Percentiles rank a stretch among this genome's conserved stretches.
Evolutionary conservation across 805 yeast genomes (phyloP).

Genomic region (Priceomyces castillae): DNA sequence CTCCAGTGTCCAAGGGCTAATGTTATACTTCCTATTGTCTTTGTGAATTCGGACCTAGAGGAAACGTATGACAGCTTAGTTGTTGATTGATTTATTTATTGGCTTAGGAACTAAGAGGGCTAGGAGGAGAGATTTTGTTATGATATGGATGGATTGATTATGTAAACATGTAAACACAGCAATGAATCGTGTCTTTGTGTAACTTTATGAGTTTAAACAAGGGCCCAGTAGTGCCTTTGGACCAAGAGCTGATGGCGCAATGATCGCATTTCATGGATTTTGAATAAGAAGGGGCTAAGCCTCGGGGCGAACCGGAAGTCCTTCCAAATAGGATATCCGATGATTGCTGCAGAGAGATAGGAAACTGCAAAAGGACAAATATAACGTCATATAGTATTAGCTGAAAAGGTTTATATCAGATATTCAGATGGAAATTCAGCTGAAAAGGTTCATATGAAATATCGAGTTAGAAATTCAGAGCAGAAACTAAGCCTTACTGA

Average conservation of each 20-base stretch:
- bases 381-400: no score
- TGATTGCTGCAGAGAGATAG: no score
- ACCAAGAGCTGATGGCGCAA: background rate
- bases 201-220: background rate
- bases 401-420: no score
- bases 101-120: background rate
- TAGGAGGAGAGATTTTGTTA: background rate
- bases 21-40: background rate
- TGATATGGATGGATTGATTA: background rate
- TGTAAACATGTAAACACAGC: background rate
- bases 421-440: no score
- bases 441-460: no score
- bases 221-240: background rate
- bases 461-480: no score
- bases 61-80: background rate
- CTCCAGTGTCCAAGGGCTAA: background rate
- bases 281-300: background rate
- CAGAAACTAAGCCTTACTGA: no score
- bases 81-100: background rate
- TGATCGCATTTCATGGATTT: background rate
- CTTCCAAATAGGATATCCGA: no score
- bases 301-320: no score
- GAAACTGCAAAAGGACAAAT: no score
- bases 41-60: background rate
- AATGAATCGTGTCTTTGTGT: conserved; percentile 5